Base-by-base conservation (phyloP, 352 stramenopile species). In the Phytophthora cactorum region DNA sequence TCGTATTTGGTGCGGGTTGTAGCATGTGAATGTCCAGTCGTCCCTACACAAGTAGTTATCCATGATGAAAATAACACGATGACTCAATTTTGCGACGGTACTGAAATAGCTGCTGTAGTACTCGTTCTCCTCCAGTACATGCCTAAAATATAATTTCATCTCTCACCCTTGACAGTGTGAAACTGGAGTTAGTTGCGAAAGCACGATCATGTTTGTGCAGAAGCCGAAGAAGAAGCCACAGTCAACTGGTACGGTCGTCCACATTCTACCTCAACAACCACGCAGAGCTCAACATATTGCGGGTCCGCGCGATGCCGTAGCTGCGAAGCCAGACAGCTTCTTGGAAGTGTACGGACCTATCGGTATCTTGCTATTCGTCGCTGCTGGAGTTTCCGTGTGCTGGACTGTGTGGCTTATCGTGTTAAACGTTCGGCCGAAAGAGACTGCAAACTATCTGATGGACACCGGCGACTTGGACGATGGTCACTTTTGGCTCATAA, bases 401-500 rank as follows among this genome's bases (percentile, higher is more conserved):
- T 86, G 78, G 78, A 80, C 70, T 1, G 38, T 38, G 1, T 79
- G 74, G 59, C 59, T 86, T 12, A 63, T 73, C 1, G 15, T 74
- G 2, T 15, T 74, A 25, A 71, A 53, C 12, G 58, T 88, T 6
- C 62, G 74, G 9, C 77, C 79, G 0, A 84, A 77, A 9, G 57
- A 51, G 1, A 67, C 66, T 0, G 79, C 71, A 3, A 87, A 87
- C 46, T 81, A 77, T 36, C 52, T 88, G 31, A 86, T 88, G 78
- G 56, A 81, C 58, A 88, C 78, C 0, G 39, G 17, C 4, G 57
- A 72, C 22, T 79, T 86, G 29, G 78, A 88, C 44, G 53, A 86
- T 36, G 78, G 78, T 2, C 55, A 81, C 2, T 89, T 86, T 34
- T 89, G 77, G 81, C 70, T 75, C 28, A 70, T 82, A 34, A 31